phyloP scores from a whole-genome alignment of 2,329 filamentous ascomycete genomes.

The Tolypocladium tropicale region DNA sequence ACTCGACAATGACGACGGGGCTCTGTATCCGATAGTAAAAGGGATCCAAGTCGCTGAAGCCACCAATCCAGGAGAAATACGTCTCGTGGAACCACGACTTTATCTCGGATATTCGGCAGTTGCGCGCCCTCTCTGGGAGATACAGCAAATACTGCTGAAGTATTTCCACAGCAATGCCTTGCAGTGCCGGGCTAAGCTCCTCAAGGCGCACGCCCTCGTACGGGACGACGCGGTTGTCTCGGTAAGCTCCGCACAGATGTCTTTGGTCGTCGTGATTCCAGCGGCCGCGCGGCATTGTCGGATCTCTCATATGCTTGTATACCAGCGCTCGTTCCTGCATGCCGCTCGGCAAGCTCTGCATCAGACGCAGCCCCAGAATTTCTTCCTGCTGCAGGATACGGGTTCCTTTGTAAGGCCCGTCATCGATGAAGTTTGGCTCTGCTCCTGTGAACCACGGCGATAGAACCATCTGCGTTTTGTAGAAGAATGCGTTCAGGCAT shows the following conservation, averaged over 20 bases:
- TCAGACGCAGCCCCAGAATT: slow-evolving; percentile 52
- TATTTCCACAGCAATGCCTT: slow-evolving; percentile 21
- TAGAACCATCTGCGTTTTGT: slow-evolving; percentile 53
- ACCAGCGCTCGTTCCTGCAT: slow-evolving; percentile 41
- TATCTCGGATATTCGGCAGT: slow-evolving; percentile 43
- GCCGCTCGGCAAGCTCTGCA: slow-evolving; percentile 47
- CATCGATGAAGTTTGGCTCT: slow-evolving; percentile 66
- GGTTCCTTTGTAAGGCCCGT: slow-evolving; percentile 51
- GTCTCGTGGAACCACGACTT: slow-evolving; percentile 54
- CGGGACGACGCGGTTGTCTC: slow-evolving; percentile 68
- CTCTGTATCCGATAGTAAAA: slow-evolving; percentile 75
- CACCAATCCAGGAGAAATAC: slow-evolving; percentile 73
- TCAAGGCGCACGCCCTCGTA: slow-evolving; percentile 57
- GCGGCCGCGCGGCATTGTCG: slow-evolving; percentile 53
- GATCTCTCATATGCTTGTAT: slow-evolving; percentile 51
- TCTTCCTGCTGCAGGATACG: slow-evolving; percentile 58
- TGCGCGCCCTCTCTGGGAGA: slow-evolving; percentile 28
- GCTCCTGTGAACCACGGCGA: slow-evolving; percentile 72
- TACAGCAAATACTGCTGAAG: background rate
- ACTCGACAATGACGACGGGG: slow-evolving; percentile 64
- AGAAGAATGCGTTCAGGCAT: slow-evolving; percentile 61
- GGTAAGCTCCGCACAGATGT: slow-evolving; percentile 67
- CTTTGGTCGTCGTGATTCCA: slow-evolving; percentile 79
- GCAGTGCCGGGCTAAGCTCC: slow-evolving; percentile 35
- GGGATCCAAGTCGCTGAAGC: slow-evolving; percentile 52